Evolutionary conservation across 1,139 yeast genomes (phyloP), one percentile per base, ranked within the genome.

Genomic region (Pichia sp.): DNA sequence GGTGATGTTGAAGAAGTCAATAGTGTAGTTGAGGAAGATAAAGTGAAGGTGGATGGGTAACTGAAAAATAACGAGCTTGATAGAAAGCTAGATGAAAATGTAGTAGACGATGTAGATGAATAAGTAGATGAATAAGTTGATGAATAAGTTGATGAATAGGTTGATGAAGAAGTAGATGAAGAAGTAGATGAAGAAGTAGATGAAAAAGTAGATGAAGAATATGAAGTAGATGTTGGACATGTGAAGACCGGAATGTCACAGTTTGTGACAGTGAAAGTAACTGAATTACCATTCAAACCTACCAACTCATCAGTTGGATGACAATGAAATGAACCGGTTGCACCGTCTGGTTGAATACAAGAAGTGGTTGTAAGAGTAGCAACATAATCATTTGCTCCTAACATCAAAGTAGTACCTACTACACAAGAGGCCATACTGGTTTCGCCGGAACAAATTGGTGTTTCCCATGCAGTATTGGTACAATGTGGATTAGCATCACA

Each of bases 401-500:
- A 28, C 27, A 45, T 34, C 6, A 37, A 40, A 3, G 50, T 45
- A 23, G 41, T 39, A 9, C 40, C 28, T 20, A 48, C 52, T 11
- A 40, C 33, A 46, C 52, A 49, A 6, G 40, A 36, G 8, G 51
- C 52, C 9, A 39, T 27, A 7, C 35, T 25, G 6, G 54, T 32
- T 9, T 30, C 46, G 22, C 30, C 31, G n/a, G 39, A 25, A 42
- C 54, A 51, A 35, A 51, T 43, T 28, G 51, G 50, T 7, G 52
- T 49, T 5, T 28, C 22, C 40, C 43, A 51, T 6, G 43, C 37
- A 5, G 51, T 51, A 4, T 42, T 40, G 2, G 46, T 46, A 35
- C 54, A 51, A 34, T 49, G 54, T 11, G 37, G 40, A 32, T 49
- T 48, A 29, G 41, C 47, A 10, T 45, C 52, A 46, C 54, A 51